A percentile compares a stretch with the other conserved stretches of the same genome.
These are phyloP conservation scores for Axilococcus clingmanii DNA, from an alignment of 139 green algal genomes.

Conservation along the genomic window DNA sequence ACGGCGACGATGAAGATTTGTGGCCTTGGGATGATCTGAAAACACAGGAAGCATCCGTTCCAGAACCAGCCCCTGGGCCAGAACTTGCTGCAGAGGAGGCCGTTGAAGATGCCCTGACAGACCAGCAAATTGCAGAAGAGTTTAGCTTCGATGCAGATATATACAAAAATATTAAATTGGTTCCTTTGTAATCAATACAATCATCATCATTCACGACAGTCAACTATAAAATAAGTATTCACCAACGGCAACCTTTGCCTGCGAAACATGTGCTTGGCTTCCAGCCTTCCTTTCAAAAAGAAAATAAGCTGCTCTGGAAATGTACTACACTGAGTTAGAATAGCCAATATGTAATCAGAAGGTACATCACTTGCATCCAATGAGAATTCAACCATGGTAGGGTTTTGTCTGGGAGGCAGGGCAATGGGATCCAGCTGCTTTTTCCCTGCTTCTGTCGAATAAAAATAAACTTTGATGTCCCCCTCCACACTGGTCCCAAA, in stretches of 20 bases:
- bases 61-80: too few relatives aligned
- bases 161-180: too few relatives aligned
- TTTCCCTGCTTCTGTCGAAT: constrained; percentile 45
- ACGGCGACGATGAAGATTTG: too few relatives aligned
- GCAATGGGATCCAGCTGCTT: constrained; percentile 7
- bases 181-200: neutral
- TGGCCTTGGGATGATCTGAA: too few relatives aligned
- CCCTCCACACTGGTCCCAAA: constrained; percentile 37
- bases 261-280: constrained; percentile 37
- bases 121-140: too few relatives aligned
- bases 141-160: too few relatives aligned
- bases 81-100: too few relatives aligned
- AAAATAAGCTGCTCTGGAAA: constrained; percentile 67
- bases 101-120: too few relatives aligned
- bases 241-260: constrained; percentile 35
- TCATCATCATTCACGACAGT: constrained; percentile 7
- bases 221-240: constrained; percentile 67
- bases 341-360: constrained; percentile 48
- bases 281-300: constrained; percentile 57
- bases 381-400: constrained; percentile 28
- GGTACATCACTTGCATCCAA: constrained; percentile 57
- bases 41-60: too few relatives aligned
- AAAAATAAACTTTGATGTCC: constrained; percentile 49
- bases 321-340: constrained; percentile 57
- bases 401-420: constrained; percentile 13